Percentiles rank a stretch among this genome's conserved stretches.
Evolutionary conservation across 805 yeast species (phyloP).

Genomic region (Teunomyces pallodes): DNA sequence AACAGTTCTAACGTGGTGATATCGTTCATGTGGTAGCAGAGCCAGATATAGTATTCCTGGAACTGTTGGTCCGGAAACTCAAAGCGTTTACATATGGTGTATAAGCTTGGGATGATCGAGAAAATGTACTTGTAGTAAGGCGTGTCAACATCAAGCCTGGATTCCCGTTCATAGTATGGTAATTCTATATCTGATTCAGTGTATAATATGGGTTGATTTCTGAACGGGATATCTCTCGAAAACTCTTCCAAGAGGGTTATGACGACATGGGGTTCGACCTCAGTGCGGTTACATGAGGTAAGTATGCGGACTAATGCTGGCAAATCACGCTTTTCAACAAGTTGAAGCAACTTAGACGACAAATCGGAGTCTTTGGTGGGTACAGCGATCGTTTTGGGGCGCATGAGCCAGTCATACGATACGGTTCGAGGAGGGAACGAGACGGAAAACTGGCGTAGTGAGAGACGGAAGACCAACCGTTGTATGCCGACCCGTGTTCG

Average conservation of each 20-base stretch:
- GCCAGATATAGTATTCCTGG: constrained; percentile 27
- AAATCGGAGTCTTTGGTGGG: neutral
- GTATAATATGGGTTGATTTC: neutral
- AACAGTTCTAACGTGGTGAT: constrained; percentile 20
- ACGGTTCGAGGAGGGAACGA: neutral
- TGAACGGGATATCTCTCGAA: neutral
- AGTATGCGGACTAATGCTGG: constrained; percentile 1
- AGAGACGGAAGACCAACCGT: neutral
- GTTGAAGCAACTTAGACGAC: neutral
- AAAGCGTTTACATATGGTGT: constrained; percentile 17
- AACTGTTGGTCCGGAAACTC: constrained; percentile 6
- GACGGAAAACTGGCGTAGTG: neutral
- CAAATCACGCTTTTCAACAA: neutral
- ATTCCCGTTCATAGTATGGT: constrained; percentile 6
- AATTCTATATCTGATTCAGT: constrained; percentile 7
- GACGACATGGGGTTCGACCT: constrained; percentile 5
- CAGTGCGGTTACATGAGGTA: neutral
- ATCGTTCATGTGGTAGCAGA: constrained; percentile 37
- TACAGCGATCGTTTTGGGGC: neutral
- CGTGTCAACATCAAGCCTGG: constrained; percentile 5
- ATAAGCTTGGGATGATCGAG: constrained; percentile 20
- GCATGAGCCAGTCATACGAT: constrained; percentile 2
- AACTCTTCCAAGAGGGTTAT: constrained; percentile 2
- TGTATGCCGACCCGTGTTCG: neutral
- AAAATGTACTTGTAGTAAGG: constrained; percentile 9